A percentile compares a stretch with the other conserved stretches of the same genome.
Conservation (phyloP, 306 rosid species). For the Arachis hypogaea region DNA sequence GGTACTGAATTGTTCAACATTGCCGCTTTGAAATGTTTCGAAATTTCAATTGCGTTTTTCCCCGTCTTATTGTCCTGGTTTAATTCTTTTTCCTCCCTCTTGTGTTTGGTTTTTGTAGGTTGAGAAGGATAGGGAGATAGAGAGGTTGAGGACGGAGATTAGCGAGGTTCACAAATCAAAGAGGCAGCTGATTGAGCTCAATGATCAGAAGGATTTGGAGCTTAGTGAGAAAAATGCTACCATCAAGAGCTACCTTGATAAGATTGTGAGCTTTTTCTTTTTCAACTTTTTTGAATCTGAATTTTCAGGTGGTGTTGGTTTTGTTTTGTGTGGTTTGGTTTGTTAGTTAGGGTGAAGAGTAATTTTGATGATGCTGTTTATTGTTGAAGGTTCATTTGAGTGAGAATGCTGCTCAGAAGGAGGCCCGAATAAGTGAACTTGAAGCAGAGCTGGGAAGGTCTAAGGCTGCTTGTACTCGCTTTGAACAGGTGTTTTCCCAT, state of each 20-base stretch:
- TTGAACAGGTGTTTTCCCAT: constrained; percentile 60
- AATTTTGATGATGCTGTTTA: neutral
- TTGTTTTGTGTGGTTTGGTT: neutral
- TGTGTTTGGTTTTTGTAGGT: constrained; percentile 51
- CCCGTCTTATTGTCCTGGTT: constrained; percentile 1
- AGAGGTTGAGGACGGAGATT: constrained; percentile 73
- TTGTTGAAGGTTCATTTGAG: constrained; percentile 58
- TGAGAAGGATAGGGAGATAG: constrained; percentile 85
- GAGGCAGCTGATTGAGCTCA: constrained; percentile 76
- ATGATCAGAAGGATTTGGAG: constrained; percentile 71
- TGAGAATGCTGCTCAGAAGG: constrained; percentile 76
- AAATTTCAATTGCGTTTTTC: neutral
- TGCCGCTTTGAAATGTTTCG: neutral
- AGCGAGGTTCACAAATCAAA: constrained; percentile 80
- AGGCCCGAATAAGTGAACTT: constrained; percentile 67
- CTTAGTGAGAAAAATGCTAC: constrained; percentile 78
- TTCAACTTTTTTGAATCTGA: neutral
- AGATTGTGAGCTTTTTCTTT: constrained; percentile 64
- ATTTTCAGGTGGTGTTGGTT: constrained; percentile 3
- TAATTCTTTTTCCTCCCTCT: too few species aligned
- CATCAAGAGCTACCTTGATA: constrained; percentile 80
- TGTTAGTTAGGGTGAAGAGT: constrained; percentile 12
- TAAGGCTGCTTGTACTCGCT: constrained; percentile 66
- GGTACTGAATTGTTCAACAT: constrained; percentile 42
- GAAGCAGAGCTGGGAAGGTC: constrained; percentile 75